Conservation (phyloP, 768 basidiomycete species). For the Boletus subcaerulescens region DNA sequence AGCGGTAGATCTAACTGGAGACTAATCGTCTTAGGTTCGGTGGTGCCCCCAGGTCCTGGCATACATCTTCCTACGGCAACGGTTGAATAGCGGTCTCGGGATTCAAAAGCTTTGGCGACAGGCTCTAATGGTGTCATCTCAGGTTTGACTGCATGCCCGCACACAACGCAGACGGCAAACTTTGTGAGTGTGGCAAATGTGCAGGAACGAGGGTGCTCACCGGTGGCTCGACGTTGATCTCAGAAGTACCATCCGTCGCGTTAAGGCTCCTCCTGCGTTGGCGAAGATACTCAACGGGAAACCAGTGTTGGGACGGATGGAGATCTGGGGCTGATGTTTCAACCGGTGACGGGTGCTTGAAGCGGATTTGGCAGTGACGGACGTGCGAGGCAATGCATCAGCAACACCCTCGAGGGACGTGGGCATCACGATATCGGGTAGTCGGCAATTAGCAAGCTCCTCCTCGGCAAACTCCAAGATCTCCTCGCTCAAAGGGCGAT, state of each 20-base stretch:
- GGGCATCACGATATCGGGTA: constrained; percentile 32
- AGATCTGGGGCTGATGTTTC: background rate
- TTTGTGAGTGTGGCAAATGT: background rate
- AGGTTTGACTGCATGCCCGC: constrained; percentile 34
- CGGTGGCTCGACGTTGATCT: constrained; percentile 43
- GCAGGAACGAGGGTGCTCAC: constrained; percentile 26
- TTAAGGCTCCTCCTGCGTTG: no score
- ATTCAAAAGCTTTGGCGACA: constrained; percentile 38
- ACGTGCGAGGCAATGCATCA: background rate
- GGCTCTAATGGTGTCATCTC: constrained; percentile 30
- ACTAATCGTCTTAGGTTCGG: no score
- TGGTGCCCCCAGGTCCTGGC: no score
- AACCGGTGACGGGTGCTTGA: background rate
- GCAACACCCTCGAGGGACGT: constrained; percentile 21
- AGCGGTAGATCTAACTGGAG: no score
- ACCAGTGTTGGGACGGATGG: constrained; percentile 13
- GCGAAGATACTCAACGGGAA: constrained; percentile 25
- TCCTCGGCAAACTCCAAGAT: no score
- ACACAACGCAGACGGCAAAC: background rate
- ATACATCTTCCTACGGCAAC: constrained; percentile 16
- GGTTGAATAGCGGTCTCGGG: constrained; percentile 38
- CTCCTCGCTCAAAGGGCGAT: no score
- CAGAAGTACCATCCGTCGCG: no score
- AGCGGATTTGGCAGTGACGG: background rate
- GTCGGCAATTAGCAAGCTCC: constrained; percentile 13